Conservation (phyloP, 225 moss, liverwort and hornwort species). For the Pleurozium schreberi region DNA sequence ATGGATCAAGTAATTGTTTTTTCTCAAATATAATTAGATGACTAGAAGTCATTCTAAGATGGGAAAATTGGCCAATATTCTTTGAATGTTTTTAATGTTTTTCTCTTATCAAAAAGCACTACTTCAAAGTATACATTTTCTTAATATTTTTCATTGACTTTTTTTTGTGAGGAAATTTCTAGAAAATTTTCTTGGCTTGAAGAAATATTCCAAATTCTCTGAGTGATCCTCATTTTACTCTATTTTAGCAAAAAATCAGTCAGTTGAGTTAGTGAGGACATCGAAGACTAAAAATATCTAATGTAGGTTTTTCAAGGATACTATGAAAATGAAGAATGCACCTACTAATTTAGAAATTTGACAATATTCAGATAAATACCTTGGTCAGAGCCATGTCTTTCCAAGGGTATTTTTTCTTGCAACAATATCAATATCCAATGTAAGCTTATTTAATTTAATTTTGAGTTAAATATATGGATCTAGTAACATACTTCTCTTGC, state of each 20-base stretch:
- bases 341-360: background rate
- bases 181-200: too few species aligned
- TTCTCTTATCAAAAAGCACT: background rate
- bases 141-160: background rate
- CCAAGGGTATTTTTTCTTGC: background rate
- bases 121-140: background rate
- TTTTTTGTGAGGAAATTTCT: background rate
- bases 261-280: background rate
- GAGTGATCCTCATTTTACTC: background rate
- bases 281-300: fast-evolving
- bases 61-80: background rate
- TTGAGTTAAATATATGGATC: background rate
- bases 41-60: background rate
- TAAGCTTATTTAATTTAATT: background rate
- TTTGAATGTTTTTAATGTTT: background rate
- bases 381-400: background rate
- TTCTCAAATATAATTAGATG: background rate
- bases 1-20: background rate
- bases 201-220: background rate
- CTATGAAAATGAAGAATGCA: background rate
- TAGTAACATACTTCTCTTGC: constrained; percentile 1
- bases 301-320: too few species aligned
- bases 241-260: background rate
- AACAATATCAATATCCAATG: background rate
- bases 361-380: too few species aligned